Base-by-base conservation (phyloP, 257 asterid genomes). In the Nicotiana otophora region DNA sequence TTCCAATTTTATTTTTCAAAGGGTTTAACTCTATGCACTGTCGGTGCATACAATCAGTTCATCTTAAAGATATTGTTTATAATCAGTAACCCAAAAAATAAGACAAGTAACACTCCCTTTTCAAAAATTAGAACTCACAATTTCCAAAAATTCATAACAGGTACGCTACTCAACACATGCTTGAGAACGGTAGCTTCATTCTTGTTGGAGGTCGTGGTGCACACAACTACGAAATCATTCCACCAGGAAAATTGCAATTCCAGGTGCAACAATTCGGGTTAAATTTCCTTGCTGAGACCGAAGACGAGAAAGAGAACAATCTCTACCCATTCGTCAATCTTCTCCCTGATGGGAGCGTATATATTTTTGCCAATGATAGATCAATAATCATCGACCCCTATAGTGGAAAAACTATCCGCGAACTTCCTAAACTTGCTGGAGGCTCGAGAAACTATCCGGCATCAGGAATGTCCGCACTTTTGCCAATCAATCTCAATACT, bases 371-470 rank as follows among this genome's bases (percentile, higher is more conserved):
- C 1, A 96, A 94, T 67, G 87, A 86, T 83, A 90, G 92, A 68
- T 89, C 97, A 81, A 86, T 96, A 84, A 75, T 91, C 16, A 86
- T 93, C 84, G 81, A 94, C 78, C 97, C 98, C 4, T 20, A 54
- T 28, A 93, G 92, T 0, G 98, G 97, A 2, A 75, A 86, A 62
- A 85, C 83, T 14, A 9, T 96, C 28, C 88, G 91, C 1, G 20
- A 26, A 4, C 92, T 92, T 78, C 98, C 99, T 0, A 91, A 90
- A 58, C 84, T 94, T 8, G 64, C 86, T 0, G 95, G 96, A 0
- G 99, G 97, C 2, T 65, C 96, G 33, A 89, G 98, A 16, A 96
- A 90, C 87, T 96, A 96, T 79, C 99, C 99, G 0, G 86, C 97
- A 4, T 94, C 98, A 1, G 99, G 91, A 0, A 84, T 80, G 92